Base-by-base conservation (phyloP, 306 rosid genomes). In the Psophocarpus tetragonolobus region DNA sequence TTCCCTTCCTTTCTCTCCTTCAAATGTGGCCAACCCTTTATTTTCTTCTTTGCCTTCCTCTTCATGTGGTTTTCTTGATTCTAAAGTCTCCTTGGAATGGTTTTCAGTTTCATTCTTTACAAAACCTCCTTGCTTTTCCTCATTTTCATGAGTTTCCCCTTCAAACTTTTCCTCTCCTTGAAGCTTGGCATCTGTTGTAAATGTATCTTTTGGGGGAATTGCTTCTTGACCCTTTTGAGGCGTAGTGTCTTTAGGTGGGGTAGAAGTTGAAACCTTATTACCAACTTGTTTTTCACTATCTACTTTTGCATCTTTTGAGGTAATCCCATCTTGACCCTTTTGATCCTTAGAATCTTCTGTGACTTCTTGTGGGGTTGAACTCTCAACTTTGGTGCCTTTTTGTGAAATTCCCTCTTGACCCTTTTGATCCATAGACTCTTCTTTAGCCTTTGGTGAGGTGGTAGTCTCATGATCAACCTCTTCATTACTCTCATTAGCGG, bases 81-180 rank as follows among this genome's bases (percentile, higher is more conserved):
- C 82, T 6, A 3, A 6, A 65, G 12, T 8, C 21, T 54, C 17
- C 81, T 51, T 54, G 30, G 63, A 42, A 20, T 32, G n/a, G 4
- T 75, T 67, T 11, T 65, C 29, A 12, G 8, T 56, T 48, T 36
- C 77, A 36, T 80, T 30, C 63, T 57, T n/a, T 38, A 13, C 77
- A 60, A 21, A 1, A 39, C 1, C 42, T 18, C 11, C 76, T 36
- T 64, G 26, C 21, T 18, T 75, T 80, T 84, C 78, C 50, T 39
- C 68, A 23, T 83, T 74, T 61, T 39, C 64, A 41, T 42, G 50
- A 32, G 8, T 14, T 32, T 44, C 15, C 53, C 33, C 50, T 12
- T 33, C 33, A 61, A 21, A 14, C 13, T 71, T 48, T 47, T 58
- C 81, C 56, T 56, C 70, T 60, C 69, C 48, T 50, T 83, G 82